A percentile compares a stretch with the other conserved stretches of the same genome.
These are phyloP conservation scores for Petunia hybrid DNA, from an alignment of 305 asterid genomes.

Conservation along the genomic window DNA sequence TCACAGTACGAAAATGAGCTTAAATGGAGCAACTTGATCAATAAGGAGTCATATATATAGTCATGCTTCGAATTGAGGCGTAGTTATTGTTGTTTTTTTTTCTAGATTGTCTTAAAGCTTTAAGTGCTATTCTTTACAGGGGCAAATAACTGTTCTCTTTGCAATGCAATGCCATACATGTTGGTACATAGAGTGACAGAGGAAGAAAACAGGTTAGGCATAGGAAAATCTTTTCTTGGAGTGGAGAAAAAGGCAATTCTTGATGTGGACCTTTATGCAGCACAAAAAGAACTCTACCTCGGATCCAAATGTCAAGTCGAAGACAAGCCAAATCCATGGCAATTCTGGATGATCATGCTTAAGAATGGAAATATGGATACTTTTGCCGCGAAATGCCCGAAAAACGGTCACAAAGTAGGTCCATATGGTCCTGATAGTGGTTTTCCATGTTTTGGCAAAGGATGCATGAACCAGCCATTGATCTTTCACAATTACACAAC, in stretches of 20 bases:
- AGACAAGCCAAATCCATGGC: conserved; percentile 74
- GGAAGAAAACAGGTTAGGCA: conserved; percentile 62
- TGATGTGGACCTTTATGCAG: conserved; percentile 63
- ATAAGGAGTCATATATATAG: neutral
- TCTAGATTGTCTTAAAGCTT: neutral
- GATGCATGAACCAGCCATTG: conserved; percentile 79
- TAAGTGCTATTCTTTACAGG: conserved; percentile 24
- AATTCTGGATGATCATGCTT: conserved; percentile 89
- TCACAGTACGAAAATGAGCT: neutral
- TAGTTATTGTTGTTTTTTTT: neutral
- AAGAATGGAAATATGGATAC: conserved; percentile 86
- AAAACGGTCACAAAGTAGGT: conserved; percentile 54
- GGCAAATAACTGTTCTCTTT: conserved; percentile 48
- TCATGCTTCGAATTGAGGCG: neutral
- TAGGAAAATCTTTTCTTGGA: conserved; percentile 59
- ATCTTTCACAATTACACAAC: conserved; percentile 73
- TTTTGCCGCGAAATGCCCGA: conserved; percentile 67
- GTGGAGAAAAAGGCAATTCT: conserved; percentile 44
- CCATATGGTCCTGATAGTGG: conserved; percentile 64
- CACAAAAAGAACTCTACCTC: conserved; percentile 66
- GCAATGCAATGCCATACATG: conserved; percentile 52
- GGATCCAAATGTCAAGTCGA: conserved; percentile 71
- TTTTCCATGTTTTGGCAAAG: conserved; percentile 78
- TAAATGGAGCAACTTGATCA: neutral
- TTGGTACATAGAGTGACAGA: conserved; percentile 70